phyloP scores from a whole-genome alignment of 768 basidiomycete genomes.

The Podaxis mareebaensis region DNA sequence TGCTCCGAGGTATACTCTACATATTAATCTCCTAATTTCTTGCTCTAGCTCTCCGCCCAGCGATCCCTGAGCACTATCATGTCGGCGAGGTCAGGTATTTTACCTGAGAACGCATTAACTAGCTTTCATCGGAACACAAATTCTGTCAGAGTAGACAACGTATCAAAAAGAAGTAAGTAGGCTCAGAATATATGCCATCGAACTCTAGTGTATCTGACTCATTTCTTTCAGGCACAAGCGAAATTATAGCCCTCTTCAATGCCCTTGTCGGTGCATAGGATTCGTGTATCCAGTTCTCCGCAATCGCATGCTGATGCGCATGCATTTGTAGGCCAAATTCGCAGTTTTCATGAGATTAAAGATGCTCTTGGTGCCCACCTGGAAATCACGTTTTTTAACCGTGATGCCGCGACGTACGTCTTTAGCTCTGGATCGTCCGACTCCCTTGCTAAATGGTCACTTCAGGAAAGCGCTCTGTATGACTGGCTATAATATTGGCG shows the following conservation, averaged over 20 bases:
- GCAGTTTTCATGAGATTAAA: conserved; percentile 42
- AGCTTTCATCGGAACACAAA: conserved; percentile 27
- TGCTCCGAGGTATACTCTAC: conserved; percentile 14
- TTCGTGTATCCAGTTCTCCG: background rate
- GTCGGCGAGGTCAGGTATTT: conserved; percentile 35
- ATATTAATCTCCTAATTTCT: background rate
- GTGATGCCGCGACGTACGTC: conserved; percentile 55
- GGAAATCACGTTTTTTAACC: conserved; percentile 54
- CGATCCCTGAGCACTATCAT: conserved; percentile 12
- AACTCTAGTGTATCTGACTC: background rate
- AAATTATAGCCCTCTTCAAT: conserved; percentile 57
- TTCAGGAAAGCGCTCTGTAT: conserved; percentile 66
- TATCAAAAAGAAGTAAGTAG: conserved; percentile 38
- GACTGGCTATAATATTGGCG: conserved; percentile 60
- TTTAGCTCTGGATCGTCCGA: background rate
- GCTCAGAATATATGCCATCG: background rate
- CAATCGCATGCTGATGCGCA: background rate
- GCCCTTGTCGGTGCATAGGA: conserved; percentile 50
- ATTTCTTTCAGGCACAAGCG: conserved; percentile 30
- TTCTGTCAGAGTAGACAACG: conserved; percentile 51
- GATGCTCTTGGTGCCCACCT: conserved; percentile 40
- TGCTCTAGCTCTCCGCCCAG: conserved; percentile 9
- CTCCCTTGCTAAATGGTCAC: conserved; percentile 11
- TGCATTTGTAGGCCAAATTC: conserved; percentile 47
- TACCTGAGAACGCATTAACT: background rate